Base-by-base conservation (phyloP, 23 red algal genomes). In the Chondrus crispus region DNA sequence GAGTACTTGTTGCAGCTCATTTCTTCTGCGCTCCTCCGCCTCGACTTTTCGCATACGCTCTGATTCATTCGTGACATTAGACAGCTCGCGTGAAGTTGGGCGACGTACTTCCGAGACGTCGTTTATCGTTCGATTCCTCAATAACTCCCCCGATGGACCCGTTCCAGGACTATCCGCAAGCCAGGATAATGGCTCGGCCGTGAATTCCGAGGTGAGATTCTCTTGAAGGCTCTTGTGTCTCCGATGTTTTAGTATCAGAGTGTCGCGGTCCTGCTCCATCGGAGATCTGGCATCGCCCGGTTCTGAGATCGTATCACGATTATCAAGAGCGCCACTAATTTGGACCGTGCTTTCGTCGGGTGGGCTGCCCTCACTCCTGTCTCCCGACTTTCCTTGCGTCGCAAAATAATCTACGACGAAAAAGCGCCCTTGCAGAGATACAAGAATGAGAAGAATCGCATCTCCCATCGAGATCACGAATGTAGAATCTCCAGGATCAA, bases 361-460 rank as follows among this genome's bases (percentile, higher is more conserved):
- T 60, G 13, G 5, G 52, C 33, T 54, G 43, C 30, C 52, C 64
- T 66, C 29, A 64, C 53, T 60, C 30, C 46, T 6, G 64, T 36
- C 81, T 60, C 38, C 81, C 26, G 37, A n/a, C n/a, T n/a, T n/a
- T n/a, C n/a, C 81, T 42, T 30, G 50, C 20, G 33, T 38, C 8
- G 43, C 37, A 11, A 76, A 20, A n/a, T 24, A 45, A 38, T 41
- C 71, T 41, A 76, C 38, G 29, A 60, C 38, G 50, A 85, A 85
- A 4, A 85, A 54, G 24, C 81, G 47, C 54, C 81, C 81, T 64
- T 85, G 81, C 51, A 85, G 43, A 14, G 81, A 55, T 16, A 85
- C 64, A 4, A 85, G 35, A 60, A 85, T 55, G 51, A 85, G 81
- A 64, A 85, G 40, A 60, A 68, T 64, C 26, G 84, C 84, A 42